phyloP scores from a whole-genome alignment of 768 basidiomycete species.

The Rhodotorula sphaerocarpa region DNA sequence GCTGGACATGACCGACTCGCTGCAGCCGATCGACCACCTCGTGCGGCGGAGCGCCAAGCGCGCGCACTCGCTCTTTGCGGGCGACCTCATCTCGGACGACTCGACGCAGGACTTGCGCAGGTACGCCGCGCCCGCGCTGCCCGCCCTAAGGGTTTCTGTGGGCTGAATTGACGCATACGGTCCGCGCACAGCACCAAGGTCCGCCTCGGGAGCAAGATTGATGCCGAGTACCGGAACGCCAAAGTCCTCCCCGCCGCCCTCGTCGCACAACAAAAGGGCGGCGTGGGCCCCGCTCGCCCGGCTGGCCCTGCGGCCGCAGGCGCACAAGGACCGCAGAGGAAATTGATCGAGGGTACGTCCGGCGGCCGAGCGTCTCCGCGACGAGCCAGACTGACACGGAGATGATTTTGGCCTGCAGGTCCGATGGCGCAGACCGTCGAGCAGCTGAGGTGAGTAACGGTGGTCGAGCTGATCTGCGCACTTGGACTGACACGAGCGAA shows the following conservation, averaged over 20 bases:
- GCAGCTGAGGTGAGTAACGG: slow-evolving; percentile 7
- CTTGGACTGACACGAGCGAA: not conserved
- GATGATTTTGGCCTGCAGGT: slow-evolving; percentile 18
- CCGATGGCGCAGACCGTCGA: slow-evolving; percentile 31
- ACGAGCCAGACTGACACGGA: no score
- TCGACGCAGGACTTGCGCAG: slow-evolving; percentile 11
- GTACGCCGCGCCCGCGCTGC: not conserved
- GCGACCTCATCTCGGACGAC: slow-evolving; percentile 19
- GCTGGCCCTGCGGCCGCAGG: slow-evolving; percentile 6
- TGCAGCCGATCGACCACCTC: slow-evolving; percentile 36
- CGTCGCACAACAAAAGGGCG: slow-evolving; percentile 67
- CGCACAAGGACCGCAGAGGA: slow-evolving; percentile 14
- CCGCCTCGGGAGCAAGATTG: slow-evolving; percentile 72
- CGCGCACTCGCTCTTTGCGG: slow-evolving; percentile 33
- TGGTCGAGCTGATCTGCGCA: not conserved
- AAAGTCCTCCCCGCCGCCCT: slow-evolving; percentile 75
- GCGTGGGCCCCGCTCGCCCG: slow-evolving; percentile 67
- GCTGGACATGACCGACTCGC: slow-evolving; percentile 27
- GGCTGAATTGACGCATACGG: not conserved
- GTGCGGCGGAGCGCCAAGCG: slow-evolving; percentile 30
- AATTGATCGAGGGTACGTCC: slow-evolving; percentile 45
- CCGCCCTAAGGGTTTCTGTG: not conserved
- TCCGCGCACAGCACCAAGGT: slow-evolving; percentile 19
- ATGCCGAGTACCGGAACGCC: slow-evolving; percentile 79
- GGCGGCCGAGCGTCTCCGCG: no score